Conservation (phyloP, 2,329 filamentous ascomycete species). For the Lachnellula hyalina region DNA sequence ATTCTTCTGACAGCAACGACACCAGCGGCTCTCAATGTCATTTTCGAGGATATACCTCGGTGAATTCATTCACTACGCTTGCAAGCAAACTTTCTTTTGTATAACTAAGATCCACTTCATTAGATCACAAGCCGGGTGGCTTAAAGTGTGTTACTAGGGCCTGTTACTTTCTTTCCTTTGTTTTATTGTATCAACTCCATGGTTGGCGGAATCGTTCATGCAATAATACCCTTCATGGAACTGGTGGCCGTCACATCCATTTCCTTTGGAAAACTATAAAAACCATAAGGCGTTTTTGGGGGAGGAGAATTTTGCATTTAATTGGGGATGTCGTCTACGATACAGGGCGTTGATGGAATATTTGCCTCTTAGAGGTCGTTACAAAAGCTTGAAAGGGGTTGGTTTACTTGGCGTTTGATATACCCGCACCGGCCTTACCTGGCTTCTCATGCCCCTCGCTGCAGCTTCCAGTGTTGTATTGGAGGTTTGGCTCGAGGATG, state of each 20-base stretch:
- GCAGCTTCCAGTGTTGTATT: neutral
- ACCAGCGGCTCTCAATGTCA: too few species aligned
- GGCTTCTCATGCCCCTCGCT: neutral
- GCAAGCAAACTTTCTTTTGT: neutral
- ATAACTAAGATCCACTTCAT: neutral
- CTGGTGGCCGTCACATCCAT: neutral
- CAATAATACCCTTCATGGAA: constrained; percentile 1
- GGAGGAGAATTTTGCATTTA: neutral
- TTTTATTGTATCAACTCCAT: neutral
- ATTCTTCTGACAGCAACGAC: neutral
- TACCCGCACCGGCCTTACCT: constrained; percentile 10
- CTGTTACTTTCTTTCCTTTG: constrained; percentile 4
- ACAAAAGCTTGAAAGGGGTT: constrained; percentile 10
- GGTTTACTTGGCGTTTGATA: constrained; percentile 15
- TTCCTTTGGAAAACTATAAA: neutral
- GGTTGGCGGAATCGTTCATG: neutral
- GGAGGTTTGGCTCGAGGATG: neutral
- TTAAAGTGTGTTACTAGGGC: constrained; percentile 7
- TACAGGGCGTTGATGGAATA: constrained; percentile 5
- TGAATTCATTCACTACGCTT: neutral
- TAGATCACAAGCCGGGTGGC: neutral
- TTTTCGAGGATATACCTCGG: neutral
- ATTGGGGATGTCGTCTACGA: neutral
- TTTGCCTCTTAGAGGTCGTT: neutral
- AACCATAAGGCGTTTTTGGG: neutral